Evolutionary conservation across 257 asterid genomes (phyloP), one percentile per base, ranked within the genome.

Genomic region (Paraleonurus japonicus): DNA sequence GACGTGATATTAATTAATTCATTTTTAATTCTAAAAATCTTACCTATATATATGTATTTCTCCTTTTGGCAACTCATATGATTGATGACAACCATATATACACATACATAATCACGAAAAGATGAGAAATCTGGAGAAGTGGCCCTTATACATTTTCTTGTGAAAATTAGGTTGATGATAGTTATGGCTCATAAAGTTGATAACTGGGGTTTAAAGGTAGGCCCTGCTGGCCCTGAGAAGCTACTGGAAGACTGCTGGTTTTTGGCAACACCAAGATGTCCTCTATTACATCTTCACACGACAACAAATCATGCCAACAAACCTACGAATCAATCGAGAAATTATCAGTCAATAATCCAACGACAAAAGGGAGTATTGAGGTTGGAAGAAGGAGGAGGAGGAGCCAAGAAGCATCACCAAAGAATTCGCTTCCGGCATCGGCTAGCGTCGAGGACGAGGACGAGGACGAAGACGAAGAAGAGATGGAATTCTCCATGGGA

Each of bases 211-310:
- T 35, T 54, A 57, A 24, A 24, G 33, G 37, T 8, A 12, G 35
- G 37, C 1, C 71, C 55, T 27, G 58, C 73, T 4, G 84, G 69
- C 78, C 85, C 88, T 1, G 87, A 78, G 43, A 58, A 80, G 2
- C 83, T 90, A n/a, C 75, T 88, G 3, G 88, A 86, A 8, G 76
- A 83, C 11, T 61, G 74, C 41, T 90, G 92, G 92, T 89, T 82
- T 87, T 89, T 61, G 80, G 85, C 12, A 87, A 81, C 54, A 35
- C 71, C 20, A 80, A 26, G 51, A 83, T 84, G 84, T 37, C 72
- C 2, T n/a, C n/a, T n/a, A n/a, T n/a, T n/a, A n/a, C n/a, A n/a
- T 68, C 73, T 41, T 82, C 85, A 50, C 83, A 86, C n/a, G n/a
- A n/a, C 23, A 85, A 77, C 16, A 80, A 81, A 71, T 84, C 95